phyloP scores from a whole-genome alignment of 805 yeast genomes.

The Metschnikowia baotianmanensis region DNA sequence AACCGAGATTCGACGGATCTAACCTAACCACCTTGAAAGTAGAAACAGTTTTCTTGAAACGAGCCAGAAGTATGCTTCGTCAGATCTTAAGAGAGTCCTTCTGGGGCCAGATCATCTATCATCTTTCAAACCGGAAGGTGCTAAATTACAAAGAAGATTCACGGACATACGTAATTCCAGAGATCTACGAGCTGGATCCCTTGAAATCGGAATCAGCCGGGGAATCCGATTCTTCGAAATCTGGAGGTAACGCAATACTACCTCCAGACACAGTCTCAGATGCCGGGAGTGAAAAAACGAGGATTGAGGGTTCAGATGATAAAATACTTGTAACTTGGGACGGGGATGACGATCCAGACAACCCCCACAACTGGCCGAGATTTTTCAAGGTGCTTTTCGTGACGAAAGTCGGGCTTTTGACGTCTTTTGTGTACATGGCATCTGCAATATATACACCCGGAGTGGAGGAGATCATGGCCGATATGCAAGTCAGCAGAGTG shows the following conservation, averaged over 20 bases:
- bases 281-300: background rate
- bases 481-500: slow-evolving; percentile 43
- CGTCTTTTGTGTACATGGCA: slow-evolving; percentile 54
- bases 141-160: slow-evolving; percentile 27
- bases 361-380: slow-evolving; percentile 56
- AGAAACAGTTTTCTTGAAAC: too few relatives aligned
- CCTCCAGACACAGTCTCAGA: too few relatives aligned
- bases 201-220: too few relatives aligned
- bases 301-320: background rate
- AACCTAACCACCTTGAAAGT: too few relatives aligned
- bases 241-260: too few relatives aligned
- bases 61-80: slow-evolving; percentile 1
- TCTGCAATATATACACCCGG: slow-evolving; percentile 57
- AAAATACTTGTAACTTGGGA: slow-evolving; percentile 28
- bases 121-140: slow-evolving; percentile 22
- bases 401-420: slow-evolving; percentile 41
- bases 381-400: slow-evolving; percentile 37
- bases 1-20: too few relatives aligned
- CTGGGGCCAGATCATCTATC: slow-evolving; percentile 25
- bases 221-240: too few relatives aligned
- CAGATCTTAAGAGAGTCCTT: slow-evolving; percentile 30
- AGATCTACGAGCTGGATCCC: slow-evolving; percentile 22
- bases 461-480: slow-evolving; percentile 39
- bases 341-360: slow-evolving; percentile 49
- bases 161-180: slow-evolving; percentile 27